Base-by-base conservation (phyloP, 164 flowering plant genomes). In the Echeveria elegans region DNA sequence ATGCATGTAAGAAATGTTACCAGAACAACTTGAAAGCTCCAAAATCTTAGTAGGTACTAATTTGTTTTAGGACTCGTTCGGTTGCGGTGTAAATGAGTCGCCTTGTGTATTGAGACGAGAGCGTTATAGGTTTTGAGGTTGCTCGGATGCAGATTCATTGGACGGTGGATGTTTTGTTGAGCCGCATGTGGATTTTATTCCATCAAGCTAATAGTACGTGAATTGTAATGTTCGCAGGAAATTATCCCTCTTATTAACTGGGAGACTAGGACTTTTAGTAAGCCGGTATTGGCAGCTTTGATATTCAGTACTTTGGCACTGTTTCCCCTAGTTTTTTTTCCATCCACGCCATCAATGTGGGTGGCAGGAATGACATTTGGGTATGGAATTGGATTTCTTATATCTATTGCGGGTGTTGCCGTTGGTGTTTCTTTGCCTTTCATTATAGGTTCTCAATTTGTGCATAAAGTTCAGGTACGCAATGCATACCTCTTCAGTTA, bases 341-440 rank as follows among this genome's bases (percentile, higher is more conserved):
- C 69, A 18, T 41, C 66, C 53, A 52, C 73, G 21, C 73, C 73
- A 21, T 66, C 73, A 19, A 66, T 71, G 66, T 71, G 73, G 73
- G 66, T 66, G 15, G 73, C 73, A 2, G 73, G 69, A 67, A 66
- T 71, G 66, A 24, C 69, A n/a, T 71, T 71, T 30, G 73, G 73
- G 9, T 71, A 71, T 48, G 69, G 66, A 29, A n/a, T 41, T 45
- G 73, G 69, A 24, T 66, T 71, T 48, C 14, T 66, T 2, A 18
- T 71, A 65, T 43, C 67, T n/a, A 66, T 66, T 11, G 43, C 66
- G 19, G 73, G 66, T 24, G 62, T 71, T 23, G 66, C 66, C 8
- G 66, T 71, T 16, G 66, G 69, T 23, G 69, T 66, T 7, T 30
- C 69, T 10, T 32, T 71, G 11, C 69, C 73, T 18, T 71, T 43